Evolutionary conservation across 192 early-diverging fungal species (phyloP), one percentile per base, ranked within the genome.

Genomic region (Geosiphon pyriformis): DNA sequence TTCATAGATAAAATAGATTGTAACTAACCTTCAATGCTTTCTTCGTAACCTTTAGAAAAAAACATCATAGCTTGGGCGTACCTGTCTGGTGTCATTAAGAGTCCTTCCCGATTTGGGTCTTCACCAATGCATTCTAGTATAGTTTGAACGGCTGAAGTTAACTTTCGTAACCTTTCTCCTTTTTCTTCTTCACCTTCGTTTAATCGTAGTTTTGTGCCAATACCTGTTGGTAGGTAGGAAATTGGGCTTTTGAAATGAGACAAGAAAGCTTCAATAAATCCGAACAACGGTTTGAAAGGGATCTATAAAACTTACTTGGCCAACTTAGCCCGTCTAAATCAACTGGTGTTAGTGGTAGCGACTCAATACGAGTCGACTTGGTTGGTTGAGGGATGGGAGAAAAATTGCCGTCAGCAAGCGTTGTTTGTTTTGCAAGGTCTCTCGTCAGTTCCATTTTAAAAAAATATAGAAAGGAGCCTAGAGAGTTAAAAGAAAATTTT

Each of bases 41-140:
- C 85, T 74, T 99, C 95, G 77, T 99, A 99, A n/a, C 97, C 97
- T 75, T 96, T 91, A 18, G 97, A 95, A 70, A 99, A 92, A 69
- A 96, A 99, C 88, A 96, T 89, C 23, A 99, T 77, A 7, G 96
- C 95, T 76, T 95, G 94, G 37, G 96, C 96, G 75, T 96, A 98
- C 10, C 95, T 87, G 70, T 93, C 85, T 30, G 97, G 97, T 0
- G 95, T 99, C 79, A 94, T 97, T 51, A 90, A 73, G 46, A 99
- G 76, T 1, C 97, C 97, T 73, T 98, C 94, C 61, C 97, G 86
- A 51, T 90, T 81, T 15, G 92, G 86, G 74, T 99, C 93, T 74
- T 99, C 97, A 48, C 97, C 97, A 32, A 99, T 83, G 74, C 88
- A 90, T 71, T 93, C 88, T 48, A 99, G 74, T 18, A 99, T 87